Base-by-base conservation (phyloP, 495 filamentous ascomycete genomes). In the Lasiosphaeris hirsuta region DNA sequence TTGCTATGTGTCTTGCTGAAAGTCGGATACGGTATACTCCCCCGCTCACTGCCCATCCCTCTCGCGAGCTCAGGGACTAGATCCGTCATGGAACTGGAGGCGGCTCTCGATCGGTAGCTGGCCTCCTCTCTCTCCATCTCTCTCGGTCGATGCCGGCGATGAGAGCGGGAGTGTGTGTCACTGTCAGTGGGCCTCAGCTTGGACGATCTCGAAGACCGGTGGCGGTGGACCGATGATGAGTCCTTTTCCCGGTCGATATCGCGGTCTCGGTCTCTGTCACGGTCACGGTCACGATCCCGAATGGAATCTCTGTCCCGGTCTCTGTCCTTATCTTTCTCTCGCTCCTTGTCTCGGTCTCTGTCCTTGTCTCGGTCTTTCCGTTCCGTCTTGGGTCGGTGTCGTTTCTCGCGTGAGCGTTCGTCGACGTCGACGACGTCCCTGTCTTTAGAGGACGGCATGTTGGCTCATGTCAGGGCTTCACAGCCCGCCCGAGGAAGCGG, bases 1-100 rank as follows among this genome's bases (percentile, higher is more conserved):
- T 90, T 93, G 81, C 90, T 94, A 68, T 95, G 88, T 37, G 86
- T 86, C 69, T 96, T 96, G 66, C 87, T 92, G 74, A 96, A 94
- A 14, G 76, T 80, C 4, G 92, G 92, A 67, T 97, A 97, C 10
- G 90, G 86, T 18, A 89, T 69, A 74, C 81, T 90, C 59, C 82
- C 78, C 52, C 79, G 67, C 11, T 74, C 75, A 19, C 59, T 72
- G 48, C 68, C 70, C 35, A 72, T 63, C 18, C 69, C 69, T 51
- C 76, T 69, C 17, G 69, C 44, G 11, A 82, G 67, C 67, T 84
- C 81, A 46, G 79, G 77, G 7, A 80, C 78, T 58, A 81, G 66
- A 39, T 81, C 74, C 23, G 59, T 72, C 69, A 78, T 71, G 48
- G 71, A 76, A 36, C 58, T 66, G 0, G 36, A 48, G 8, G 69